Conservation (phyloP, 345 rosid genomes). For the Euphorbia peplus region DNA sequence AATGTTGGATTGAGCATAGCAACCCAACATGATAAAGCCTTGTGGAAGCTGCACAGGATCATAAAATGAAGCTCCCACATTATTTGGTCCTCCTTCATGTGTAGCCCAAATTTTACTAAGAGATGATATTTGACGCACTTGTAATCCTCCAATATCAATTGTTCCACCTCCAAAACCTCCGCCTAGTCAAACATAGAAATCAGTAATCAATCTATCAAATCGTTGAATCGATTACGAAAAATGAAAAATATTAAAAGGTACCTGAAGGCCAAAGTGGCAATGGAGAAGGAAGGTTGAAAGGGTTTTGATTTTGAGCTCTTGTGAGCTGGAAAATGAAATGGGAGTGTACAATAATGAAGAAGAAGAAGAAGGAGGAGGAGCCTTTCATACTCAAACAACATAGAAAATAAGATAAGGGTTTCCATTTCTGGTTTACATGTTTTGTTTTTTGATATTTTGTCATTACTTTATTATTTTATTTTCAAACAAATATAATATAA, state of each 20-base stretch:
- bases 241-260: neutral
- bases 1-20: slow-evolving; percentile 66
- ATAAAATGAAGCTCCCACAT: slow-evolving; percentile 65
- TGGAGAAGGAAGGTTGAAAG: slow-evolving; percentile 40
- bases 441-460: no score
- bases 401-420: no score
- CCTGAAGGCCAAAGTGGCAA: slow-evolving; percentile 39
- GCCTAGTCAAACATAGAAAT: neutral
- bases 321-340: neutral
- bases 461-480: no score
- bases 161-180: slow-evolving; percentile 51
- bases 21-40: slow-evolving; percentile 57
- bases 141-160: slow-evolving; percentile 62
- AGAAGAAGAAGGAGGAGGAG: neutral
- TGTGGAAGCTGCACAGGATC: slow-evolving; percentile 49
- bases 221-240: no score
- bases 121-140: slow-evolving; percentile 53
- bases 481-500: no score
- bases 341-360: neutral
- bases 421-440: no score
- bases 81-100: slow-evolving; percentile 62
- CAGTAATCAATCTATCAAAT: no score
- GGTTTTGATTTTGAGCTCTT: slow-evolving; percentile 18
- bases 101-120: slow-evolving; percentile 56
- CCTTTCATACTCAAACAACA: neutral